These are phyloP conservation scores for Rhizoclosmatium hyalinum DNA, from an alignment of 371 early-diverging fungal genomes.

Conservation along the genomic window DNA sequence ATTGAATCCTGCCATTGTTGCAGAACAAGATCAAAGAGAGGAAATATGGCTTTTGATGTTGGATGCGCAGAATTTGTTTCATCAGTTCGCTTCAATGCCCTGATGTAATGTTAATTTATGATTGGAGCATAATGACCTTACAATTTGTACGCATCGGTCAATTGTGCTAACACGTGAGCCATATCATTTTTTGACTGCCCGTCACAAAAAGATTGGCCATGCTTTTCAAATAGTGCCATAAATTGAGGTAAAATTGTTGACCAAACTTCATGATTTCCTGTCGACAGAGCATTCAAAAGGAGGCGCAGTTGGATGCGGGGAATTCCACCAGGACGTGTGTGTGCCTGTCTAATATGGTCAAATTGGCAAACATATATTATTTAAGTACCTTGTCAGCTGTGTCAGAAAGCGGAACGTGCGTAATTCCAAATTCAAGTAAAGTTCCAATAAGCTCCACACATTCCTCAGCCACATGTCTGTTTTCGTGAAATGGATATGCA, in stretches of 20 bases:
- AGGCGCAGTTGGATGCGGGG: conserved; percentile 43
- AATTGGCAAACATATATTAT: neutral
- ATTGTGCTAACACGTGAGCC: conserved; percentile 40
- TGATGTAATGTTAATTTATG: neutral
- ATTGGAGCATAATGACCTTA: conserved; percentile 12
- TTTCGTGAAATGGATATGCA: conserved; percentile 48
- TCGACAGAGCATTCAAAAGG: conserved; percentile 41
- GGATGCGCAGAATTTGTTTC: conserved; percentile 4
- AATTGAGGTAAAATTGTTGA: conserved; percentile 40
- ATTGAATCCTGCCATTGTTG: conserved; percentile 43
- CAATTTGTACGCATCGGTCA: conserved; percentile 45
- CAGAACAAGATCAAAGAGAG: conserved; percentile 44
- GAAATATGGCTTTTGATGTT: conserved; percentile 22
- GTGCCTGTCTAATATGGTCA: conserved; percentile 34
- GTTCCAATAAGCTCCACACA: conserved; percentile 36
- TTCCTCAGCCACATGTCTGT: conserved; percentile 41
- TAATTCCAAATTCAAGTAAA: conserved; percentile 43
- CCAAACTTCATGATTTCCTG: conserved; percentile 44
- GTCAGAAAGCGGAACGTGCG: conserved; percentile 35
- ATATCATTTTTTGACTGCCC: conserved; percentile 31
- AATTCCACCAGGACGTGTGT: conserved; percentile 39
- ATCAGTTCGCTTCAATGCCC: neutral
- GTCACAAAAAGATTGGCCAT: conserved; percentile 37
- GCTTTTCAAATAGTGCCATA: conserved; percentile 44
- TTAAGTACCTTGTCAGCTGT: conserved; percentile 43